Evolutionary conservation across 805 yeast species (phyloP).

Genomic region (Suhomyces vadensis): DNA sequence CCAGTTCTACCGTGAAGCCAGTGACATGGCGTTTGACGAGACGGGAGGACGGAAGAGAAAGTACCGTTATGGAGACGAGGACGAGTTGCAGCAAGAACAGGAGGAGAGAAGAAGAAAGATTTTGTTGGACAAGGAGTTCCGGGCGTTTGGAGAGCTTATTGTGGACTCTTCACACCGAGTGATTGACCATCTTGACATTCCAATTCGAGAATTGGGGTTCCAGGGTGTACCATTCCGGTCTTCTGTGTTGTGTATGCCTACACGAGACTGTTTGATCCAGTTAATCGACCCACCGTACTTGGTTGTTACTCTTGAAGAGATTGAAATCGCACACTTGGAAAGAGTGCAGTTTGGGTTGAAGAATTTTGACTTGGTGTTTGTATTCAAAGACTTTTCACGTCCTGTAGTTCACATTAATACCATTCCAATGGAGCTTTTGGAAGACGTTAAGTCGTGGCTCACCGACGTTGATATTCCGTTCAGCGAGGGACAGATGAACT

Average conservation of each 20-base stretch:
- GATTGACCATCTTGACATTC: constrained; percentile 79
- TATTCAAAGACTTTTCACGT: constrained; percentile 83
- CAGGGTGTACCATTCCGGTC: constrained; percentile 97
- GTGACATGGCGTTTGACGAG: constrained; percentile 94
- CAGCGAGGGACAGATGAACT: constrained; percentile 92
- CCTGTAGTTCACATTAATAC: constrained; percentile 94
- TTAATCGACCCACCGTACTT: constrained; percentile 92
- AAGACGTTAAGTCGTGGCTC: constrained; percentile 93
- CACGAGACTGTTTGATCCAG: constrained; percentile 94
- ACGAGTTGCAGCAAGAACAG: constrained; percentile 97
- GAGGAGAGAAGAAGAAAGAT: constrained; percentile 94
- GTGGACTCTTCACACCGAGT: constrained; percentile 84
- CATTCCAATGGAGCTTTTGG: constrained; percentile 88
- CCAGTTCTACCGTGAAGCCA: constrained; percentile 95
- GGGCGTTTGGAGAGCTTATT: constrained; percentile 83
- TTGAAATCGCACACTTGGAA: constrained; percentile 93
- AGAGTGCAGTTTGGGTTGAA: constrained; percentile 96
- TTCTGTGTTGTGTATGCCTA: constrained; percentile 92
- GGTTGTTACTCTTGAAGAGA: constrained; percentile 86
- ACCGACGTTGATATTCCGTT: constrained; percentile 96
- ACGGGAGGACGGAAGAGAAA: constrained; percentile 91
- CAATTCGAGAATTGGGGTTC: constrained; percentile 95
- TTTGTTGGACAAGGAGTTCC: constrained; percentile 88
- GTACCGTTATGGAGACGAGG: constrained; percentile 94
- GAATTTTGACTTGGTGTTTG: constrained; percentile 95